A percentile compares a stretch with the other conserved stretches of the same genome.
Conservation (phyloP, 768 basidiomycete genomes). For the Rossbeevera mucosa region DNA sequence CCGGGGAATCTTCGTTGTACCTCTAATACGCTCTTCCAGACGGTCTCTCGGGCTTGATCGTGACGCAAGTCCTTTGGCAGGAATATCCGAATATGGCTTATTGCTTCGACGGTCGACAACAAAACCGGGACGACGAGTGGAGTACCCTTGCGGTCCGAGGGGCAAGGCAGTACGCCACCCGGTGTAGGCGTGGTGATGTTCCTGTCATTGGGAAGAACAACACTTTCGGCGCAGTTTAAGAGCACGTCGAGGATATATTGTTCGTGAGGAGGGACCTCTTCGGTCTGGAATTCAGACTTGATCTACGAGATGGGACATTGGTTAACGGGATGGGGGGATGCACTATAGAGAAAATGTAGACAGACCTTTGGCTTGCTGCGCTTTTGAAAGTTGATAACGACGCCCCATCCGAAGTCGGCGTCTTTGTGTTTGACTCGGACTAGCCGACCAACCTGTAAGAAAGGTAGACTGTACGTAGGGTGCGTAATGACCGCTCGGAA, state of each 20-base stretch:
- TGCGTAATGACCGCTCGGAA: slow-evolving; percentile 92
- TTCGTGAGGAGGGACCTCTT: slow-evolving; percentile 76
- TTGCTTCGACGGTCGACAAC: slow-evolving; percentile 78
- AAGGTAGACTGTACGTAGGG: slow-evolving; percentile 90
- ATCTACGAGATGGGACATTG: slow-evolving; percentile 37
- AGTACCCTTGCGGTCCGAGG: slow-evolving; percentile 64
- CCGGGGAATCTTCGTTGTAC: slow-evolving; percentile 89
- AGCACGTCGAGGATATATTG: slow-evolving; percentile 94
- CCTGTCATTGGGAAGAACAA: slow-evolving; percentile 55
- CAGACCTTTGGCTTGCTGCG: slow-evolving; percentile 74
- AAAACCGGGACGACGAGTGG: slow-evolving; percentile 87
- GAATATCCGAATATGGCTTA: slow-evolving; percentile 82
- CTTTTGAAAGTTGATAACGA: slow-evolving; percentile 90
- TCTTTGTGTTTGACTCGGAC: slow-evolving; percentile 85
- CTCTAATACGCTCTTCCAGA: slow-evolving; percentile 87
- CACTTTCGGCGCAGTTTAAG: slow-evolving; percentile 68
- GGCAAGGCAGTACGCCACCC: slow-evolving; percentile 72
- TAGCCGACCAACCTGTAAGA: slow-evolving; percentile 88
- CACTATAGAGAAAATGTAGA: neutral
- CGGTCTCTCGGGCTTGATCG: slow-evolving; percentile 69
- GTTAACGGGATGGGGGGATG: neutral
- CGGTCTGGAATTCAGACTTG: slow-evolving; percentile 58
- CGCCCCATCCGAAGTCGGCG: slow-evolving; percentile 94
- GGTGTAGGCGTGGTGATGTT: slow-evolving; percentile 53
- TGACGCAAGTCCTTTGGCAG: slow-evolving; percentile 87